A percentile compares a stretch with the other conserved stretches of the same genome.
Conservation (phyloP, 139 green algal genomes). For the Pycnococcus provasolii region DNA sequence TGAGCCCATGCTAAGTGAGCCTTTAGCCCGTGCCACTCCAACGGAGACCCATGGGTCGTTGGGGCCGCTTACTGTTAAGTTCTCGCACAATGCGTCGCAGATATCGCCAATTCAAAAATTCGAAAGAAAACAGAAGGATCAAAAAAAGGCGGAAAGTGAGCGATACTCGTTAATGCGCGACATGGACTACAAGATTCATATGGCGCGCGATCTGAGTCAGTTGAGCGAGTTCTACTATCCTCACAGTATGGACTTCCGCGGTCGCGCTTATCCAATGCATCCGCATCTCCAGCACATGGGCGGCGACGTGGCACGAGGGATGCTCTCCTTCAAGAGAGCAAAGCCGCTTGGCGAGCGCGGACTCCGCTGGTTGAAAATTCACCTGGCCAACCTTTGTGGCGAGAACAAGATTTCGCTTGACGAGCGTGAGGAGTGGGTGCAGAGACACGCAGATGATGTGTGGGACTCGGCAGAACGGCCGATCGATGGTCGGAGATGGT, state of each 20-base stretch:
- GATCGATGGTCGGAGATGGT: slow-evolving; percentile 47
- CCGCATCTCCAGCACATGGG: slow-evolving; percentile 89
- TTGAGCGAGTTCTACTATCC: slow-evolving; percentile 64
- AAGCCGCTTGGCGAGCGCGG: slow-evolving; percentile 59
- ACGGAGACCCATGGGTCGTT: no score
- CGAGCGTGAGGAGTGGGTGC: slow-evolving; percentile 45
- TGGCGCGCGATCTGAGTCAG: no score
- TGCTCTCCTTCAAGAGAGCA: slow-evolving; percentile 49
- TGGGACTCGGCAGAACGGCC: slow-evolving; percentile 46
- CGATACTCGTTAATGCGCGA: no score
- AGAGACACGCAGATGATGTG: slow-evolving; percentile 43
- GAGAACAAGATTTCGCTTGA: slow-evolving; percentile 74
- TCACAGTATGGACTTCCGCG: slow-evolving; percentile 89
- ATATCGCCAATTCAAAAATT: no score
- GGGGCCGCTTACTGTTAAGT: no score
- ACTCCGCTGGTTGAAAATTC: slow-evolving; percentile 65
- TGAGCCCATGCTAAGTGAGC: no score
- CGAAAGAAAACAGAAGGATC: no score
- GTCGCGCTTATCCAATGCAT: slow-evolving; percentile 90
- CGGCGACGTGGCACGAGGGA: slow-evolving; percentile 63
- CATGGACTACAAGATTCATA: no score
- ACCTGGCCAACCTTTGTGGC: slow-evolving; percentile 79
- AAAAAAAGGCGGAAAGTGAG: no score
- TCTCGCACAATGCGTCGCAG: no score
- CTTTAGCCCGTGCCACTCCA: no score